Evolutionary conservation across 2,329 filamentous ascomycete genomes (phyloP).

Genomic region (Colletotrichum viniferum): DNA sequence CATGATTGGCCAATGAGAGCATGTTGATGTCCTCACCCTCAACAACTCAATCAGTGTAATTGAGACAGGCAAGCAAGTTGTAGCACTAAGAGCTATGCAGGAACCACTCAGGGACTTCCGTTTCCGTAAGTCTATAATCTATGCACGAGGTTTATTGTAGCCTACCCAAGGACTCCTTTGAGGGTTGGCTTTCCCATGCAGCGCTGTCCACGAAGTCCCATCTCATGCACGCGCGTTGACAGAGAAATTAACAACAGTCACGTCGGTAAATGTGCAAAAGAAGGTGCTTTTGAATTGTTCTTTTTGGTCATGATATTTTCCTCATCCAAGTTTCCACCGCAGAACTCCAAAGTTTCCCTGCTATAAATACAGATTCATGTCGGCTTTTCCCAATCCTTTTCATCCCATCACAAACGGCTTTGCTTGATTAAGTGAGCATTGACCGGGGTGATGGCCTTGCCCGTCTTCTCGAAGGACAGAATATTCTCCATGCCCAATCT

Average conservation of each 20-base stretch:
- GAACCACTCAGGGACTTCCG: background rate
- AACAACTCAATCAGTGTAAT: background rate
- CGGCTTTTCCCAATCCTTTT: background rate
- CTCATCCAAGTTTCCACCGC: background rate
- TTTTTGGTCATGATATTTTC: background rate
- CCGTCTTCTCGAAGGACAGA: background rate
- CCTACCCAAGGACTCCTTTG: background rate
- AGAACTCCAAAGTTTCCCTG: background rate
- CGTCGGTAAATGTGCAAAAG: background rate
- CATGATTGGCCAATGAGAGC: background rate
- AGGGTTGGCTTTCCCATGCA: background rate
- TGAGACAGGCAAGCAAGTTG: background rate
- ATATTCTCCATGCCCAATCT: constrained; percentile 18
- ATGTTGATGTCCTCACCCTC: background rate
- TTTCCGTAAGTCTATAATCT: fast-evolving
- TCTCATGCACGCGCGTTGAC: background rate
- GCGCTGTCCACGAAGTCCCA: background rate
- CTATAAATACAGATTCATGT: background rate
- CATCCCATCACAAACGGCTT: background rate
- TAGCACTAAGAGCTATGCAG: background rate
- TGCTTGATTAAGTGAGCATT: constrained; percentile 16
- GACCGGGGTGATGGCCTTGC: constrained; percentile 11
- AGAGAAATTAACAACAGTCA: background rate
- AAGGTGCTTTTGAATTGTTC: background rate
- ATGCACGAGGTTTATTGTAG: background rate